Percentiles rank a stretch among this genome's conserved stretches.
Evolutionary conservation across 75 land plant species (phyloP).

Genomic region (Pinus taeda): DNA sequence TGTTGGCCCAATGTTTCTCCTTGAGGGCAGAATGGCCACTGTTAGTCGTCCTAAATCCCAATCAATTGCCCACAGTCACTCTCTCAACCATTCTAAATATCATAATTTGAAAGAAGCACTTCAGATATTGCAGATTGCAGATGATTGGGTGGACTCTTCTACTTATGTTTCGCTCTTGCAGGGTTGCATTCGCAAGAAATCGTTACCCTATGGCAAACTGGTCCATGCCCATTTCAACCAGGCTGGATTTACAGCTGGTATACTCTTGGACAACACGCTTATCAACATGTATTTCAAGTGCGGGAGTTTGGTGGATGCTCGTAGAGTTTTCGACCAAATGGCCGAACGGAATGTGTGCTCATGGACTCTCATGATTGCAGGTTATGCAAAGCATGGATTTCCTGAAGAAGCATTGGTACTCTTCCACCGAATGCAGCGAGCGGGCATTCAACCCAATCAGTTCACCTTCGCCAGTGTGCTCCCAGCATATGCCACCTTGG

Average conservation of each 20-base stretch:
- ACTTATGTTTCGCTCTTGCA: not conserved
- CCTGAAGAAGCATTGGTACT: constrained; percentile 8
- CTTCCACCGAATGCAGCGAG: constrained; percentile 17
- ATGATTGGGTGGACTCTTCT: not conserved
- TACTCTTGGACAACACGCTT: constrained; percentile 18
- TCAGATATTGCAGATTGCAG: not conserved
- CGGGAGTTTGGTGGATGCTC: constrained; percentile 22
- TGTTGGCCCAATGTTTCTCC: too few relatives aligned
- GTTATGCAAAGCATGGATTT: constrained; percentile 25
- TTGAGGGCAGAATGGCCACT: too few relatives aligned
- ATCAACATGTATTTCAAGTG: constrained; percentile 47
- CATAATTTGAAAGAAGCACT: not conserved
- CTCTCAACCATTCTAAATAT: not conserved
- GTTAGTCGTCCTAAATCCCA: too few relatives aligned
- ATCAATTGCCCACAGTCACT: too few relatives aligned
- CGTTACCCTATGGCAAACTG: constrained; percentile 6
- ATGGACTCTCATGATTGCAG: constrained; percentile 38
- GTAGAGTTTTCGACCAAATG: constrained; percentile 22
- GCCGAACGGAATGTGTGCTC: constrained; percentile 19
- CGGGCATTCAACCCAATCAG: constrained; percentile 14
- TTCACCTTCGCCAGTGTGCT: constrained; percentile 22
- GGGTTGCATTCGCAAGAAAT: constrained; percentile 3
- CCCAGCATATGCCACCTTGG: constrained; percentile 24
- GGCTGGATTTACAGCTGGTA: not conserved
- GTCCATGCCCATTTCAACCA: constrained; percentile 19